Percentiles rank a stretch among this genome's conserved stretches.
Evolutionary conservation across 106 monocot genomes (phyloP).

Genomic region (Dioscorea alata): DNA sequence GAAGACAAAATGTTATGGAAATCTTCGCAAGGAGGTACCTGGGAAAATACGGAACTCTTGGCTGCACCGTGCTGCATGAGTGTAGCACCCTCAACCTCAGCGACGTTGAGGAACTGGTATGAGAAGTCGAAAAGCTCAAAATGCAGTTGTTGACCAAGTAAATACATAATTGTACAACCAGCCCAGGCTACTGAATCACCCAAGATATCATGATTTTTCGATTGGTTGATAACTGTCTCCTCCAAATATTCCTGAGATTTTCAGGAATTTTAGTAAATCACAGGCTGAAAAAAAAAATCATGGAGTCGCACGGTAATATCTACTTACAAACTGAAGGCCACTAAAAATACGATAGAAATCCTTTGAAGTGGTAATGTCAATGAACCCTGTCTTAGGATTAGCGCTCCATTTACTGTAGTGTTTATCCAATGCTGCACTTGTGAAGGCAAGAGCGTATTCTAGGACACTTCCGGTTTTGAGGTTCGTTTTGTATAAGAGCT

Average conservation of each 20-base stretch:
- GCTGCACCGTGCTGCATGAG: constrained; percentile 18
- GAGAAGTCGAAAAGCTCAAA: constrained; percentile 97
- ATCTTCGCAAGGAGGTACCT: constrained; percentile 23
- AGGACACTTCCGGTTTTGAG: constrained; percentile 75
- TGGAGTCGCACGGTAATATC: no score
- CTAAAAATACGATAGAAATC: constrained; percentile 98
- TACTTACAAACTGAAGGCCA: constrained; percentile 94
- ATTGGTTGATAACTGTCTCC: constrained; percentile 44
- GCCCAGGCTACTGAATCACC: constrained; percentile 98
- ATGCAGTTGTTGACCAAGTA: constrained; percentile 93
- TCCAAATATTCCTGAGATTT: constrained; percentile 66
- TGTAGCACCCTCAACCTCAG: constrained; percentile 76
- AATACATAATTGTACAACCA: constrained; percentile 91
- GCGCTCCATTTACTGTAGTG: constrained; percentile 90
- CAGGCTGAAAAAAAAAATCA: no score
- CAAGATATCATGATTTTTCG: constrained; percentile 46
- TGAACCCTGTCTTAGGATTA: constrained; percentile 88
- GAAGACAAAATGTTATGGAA: no score
- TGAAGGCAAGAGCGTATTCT: constrained; percentile 97
- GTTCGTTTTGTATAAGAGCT: constrained; percentile 74
- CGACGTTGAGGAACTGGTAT: constrained; percentile 91
- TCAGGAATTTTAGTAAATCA: neutral
- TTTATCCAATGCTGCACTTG: constrained; percentile 91
- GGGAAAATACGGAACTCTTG: constrained; percentile 35
- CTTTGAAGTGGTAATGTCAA: constrained; percentile 93